Evolutionary conservation across 305 asterid genomes (phyloP), one percentile per base, ranked within the genome.

Genomic region (Solanum hybrid): DNA sequence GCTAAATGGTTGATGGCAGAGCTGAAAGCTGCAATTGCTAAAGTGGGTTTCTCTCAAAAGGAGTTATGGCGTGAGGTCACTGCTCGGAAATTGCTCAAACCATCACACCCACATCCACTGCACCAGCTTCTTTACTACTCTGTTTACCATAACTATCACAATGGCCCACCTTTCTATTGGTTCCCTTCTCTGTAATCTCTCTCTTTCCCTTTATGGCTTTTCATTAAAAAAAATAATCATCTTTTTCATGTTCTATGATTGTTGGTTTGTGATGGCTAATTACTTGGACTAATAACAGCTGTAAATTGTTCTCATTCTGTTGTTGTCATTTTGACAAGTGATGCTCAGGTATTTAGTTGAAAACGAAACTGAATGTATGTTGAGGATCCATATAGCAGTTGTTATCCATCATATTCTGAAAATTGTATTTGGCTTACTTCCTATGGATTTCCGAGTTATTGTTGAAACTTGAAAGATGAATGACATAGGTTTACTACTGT

Each of bases 91-190:
- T 92, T 96, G 87, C 75, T 97, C 92, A 97, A 95, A 90, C 98
- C 98, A 64, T 91, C 91, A 90, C 95, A 96, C 88, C 99, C 98
- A 3, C 96, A 95, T 87, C 31, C 94, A 6, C 90, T 97, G 31
- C 99, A 97, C 79, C 98, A 92, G 91, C 98, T 97, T 74, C n/a
- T 96, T 90, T 97, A 95, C 95, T 93, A 93, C 90, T 92, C 98
- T 3, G 94, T 95, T 9, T 95, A 95, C 92, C 40, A 36, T 90
- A 40, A 91, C 75, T 92, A 90, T 22, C 92, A 95, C 64, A 76
- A 91, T 90, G 98, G 97, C 28, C 98, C 95, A 87, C 98, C 99
- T 89, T 92, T 91, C 92, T 97, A 94, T 28, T 97, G 99, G 96
- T 96, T 95, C 92, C 99, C 99, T 91, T 95, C 98, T 1, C 93